Evolutionary conservation across 805 yeast genomes (phyloP).

Genomic region (Candida maesae): DNA sequence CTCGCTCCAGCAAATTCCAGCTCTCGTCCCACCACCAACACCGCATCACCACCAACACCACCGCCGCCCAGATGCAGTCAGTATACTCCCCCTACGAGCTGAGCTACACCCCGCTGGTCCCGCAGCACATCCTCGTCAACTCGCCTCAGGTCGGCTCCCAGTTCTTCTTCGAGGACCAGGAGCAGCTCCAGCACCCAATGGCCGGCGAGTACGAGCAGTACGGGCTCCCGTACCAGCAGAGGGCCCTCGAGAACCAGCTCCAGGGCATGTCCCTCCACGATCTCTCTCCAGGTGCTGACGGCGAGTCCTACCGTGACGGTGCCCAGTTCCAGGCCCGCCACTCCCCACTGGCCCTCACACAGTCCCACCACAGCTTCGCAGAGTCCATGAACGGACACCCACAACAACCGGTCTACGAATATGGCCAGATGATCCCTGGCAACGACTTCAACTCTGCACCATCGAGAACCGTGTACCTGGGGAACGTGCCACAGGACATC

Average conservation of each 20-base stretch:
- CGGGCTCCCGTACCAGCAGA: conserved; percentile 2
- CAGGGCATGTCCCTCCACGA: conserved; percentile 7
- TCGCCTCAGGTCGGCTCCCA: conserved; percentile 21
- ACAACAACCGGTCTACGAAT: not conserved
- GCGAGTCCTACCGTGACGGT: conserved; percentile 8
- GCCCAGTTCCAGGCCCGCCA: conserved; percentile 4
- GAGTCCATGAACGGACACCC: conserved; percentile 1
- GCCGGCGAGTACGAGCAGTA: conserved; percentile 11
- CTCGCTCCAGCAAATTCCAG: not conserved
- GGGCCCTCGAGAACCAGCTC: conserved; percentile 5
- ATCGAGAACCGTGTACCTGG: conserved; percentile 85
- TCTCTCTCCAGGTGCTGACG: not conserved
- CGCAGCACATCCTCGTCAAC: conserved; percentile 25
- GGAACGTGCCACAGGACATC: conserved; percentile 80
- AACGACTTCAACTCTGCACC: conserved; percentile 45
- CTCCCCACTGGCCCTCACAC: conserved; percentile 1
- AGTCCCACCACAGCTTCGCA: conserved; percentile 1
- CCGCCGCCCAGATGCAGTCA: conserved; percentile 21
- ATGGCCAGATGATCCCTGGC: conserved; percentile 8
- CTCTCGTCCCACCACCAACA: not conserved
- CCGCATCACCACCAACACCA: not conserved
- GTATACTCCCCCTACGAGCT: conserved; percentile 24
- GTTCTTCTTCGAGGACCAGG: conserved; percentile 10
- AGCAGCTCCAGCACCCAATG: conserved; percentile 1
- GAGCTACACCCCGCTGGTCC: conserved; percentile 23